Percentiles rank a stretch among this genome's conserved stretches.
Evolutionary conservation across 768 basidiomycete species (phyloP).

Genomic region (Fomitopsis serialis): DNA sequence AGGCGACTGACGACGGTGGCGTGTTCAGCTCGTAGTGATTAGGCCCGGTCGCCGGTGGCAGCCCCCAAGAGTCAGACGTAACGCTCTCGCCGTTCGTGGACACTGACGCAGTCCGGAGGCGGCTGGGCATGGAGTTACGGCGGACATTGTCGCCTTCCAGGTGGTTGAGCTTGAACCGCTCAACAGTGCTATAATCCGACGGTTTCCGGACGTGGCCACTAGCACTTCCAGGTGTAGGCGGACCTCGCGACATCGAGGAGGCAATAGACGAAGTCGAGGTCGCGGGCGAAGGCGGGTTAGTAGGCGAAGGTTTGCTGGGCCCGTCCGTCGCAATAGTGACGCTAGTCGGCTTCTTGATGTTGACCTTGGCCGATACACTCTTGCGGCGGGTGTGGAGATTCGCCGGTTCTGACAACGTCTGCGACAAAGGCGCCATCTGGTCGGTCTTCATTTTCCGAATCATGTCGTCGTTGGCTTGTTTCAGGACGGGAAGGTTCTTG

Average conservation of each 20-base stretch:
- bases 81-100: constrained; percentile 77
- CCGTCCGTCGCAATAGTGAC: constrained; percentile 55
- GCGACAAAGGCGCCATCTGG: constrained; percentile 72
- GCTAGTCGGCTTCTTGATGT: constrained; percentile 79
- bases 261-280: constrained; percentile 89
- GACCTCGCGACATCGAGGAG: constrained; percentile 79
- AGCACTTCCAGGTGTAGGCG: constrained; percentile 64
- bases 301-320: constrained; percentile 42
- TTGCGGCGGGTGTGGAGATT: constrained; percentile 60
- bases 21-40: constrained; percentile 56
- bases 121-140: constrained; percentile 80
- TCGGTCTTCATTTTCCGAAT: constrained; percentile 94
- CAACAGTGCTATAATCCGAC: constrained; percentile 83
- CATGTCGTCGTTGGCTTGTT: constrained; percentile 97
- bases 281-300: constrained; percentile 88
- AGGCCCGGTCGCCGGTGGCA: constrained; percentile 37
- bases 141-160: constrained; percentile 67
- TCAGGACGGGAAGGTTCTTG: constrained; percentile 93
- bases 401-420: constrained; percentile 63
- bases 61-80: constrained; percentile 60
- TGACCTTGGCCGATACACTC: constrained; percentile 70
- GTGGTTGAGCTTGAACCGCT: constrained; percentile 82
- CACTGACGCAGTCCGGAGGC: constrained; percentile 79
- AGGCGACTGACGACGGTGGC: constrained; percentile 81
- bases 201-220: constrained; percentile 74